Base-by-base conservation (phyloP, 192 early-diverging fungal species). In the Kappamyces sp. region DNA sequence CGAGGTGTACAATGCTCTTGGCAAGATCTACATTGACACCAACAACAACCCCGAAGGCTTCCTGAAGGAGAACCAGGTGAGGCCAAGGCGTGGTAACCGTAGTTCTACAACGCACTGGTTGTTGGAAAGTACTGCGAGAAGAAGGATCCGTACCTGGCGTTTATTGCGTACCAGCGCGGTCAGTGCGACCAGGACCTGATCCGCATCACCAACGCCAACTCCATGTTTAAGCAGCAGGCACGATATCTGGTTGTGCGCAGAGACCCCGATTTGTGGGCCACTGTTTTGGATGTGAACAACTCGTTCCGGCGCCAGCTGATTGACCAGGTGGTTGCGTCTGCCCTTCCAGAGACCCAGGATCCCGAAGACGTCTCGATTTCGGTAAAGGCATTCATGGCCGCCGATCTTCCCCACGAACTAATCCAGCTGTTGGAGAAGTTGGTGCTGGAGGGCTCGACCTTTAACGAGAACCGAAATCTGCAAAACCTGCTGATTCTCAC, bases 91-190 rank as follows among this genome's bases (percentile, higher is more conserved):
- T n/a, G 40, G 62, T 38, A 49, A 23, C 37, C 55, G 62, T 72
- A 89, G 73, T 78, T 84, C 43, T 97, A 97, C 69, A 84, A 97
- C 65, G 85, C 93, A 31, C 78, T 84, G 33, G 77, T 89, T n/a
- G 88, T 99, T 55, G 97, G 97, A 58, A 90, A 94, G 55, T 97
- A 97, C 81, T 97, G 97, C 78, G 97, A 97, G 73, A 97, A 94
- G 79, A 87, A 93, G 47, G 97, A 99, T 66, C 97, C 97, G 23
- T 89, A 89, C 63, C 80, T 99, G 34, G 97, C 97, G 6, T 97
- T 81, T 57, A 87, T 98, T 58, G 88, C 90, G 40, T 99, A 97
- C 74, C 83, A 92, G 63, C 85, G 90, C 51, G 96, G 96, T 34
- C 87, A 90, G 64, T 96, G 96, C 67, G 96, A 99, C 65, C 74